Base-by-base conservation (phyloP, 2,329 filamentous ascomycete genomes). In the Ascochyta koolunga region DNA sequence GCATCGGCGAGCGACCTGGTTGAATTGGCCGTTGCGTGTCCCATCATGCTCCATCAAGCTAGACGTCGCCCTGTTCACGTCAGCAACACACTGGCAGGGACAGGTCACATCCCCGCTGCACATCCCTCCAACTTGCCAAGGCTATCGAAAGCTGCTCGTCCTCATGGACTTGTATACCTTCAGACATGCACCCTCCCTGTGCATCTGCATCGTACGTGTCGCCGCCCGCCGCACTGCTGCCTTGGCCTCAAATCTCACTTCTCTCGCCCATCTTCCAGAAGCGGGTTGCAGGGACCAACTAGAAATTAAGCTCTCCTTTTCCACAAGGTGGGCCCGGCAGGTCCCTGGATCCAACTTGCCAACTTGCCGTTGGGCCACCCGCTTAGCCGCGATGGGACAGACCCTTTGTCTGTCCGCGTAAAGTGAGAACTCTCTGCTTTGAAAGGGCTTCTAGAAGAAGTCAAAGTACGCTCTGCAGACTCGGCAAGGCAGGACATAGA, bases 301-400 rank as follows among this genome's bases (percentile, higher is more conserved):
- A 50, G 51, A 54, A 32, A 54, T 50, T 54, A 49, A 46, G 45
- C 51, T 44, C 51, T 46, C 51, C 45, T 54, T 54, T 54, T 54
- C 46, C 36, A 50, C 46, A 22, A 6, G 37, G 51, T 54, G 51
- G 51, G 45, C 36, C 51, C 44, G 22, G 51, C 35, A 33, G 15
- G 45, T 40, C 45, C 45, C 51, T 54, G 51, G 45, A 54, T 54
- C 45, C 15, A 29, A 11, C n/a, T n/a, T n/a, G n/a, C n/a, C 8
- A 2, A 29, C 27, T 54, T 36, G 43, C 51, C 51, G 51, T 54
- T 54, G 45, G 45, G 41, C 51, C 45, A 50, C 46, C 51, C 51
- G 51, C 45, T n/a, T 49, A 40, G 35, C 51, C 51, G 44, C 43
- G 31, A 41, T 21, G 25, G 27, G 22, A 24, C 5, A 42, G 40